phyloP scores from a whole-genome alignment of 176 grass and related monocot genomes.

The Dendrocalamus sinicus region DNA sequence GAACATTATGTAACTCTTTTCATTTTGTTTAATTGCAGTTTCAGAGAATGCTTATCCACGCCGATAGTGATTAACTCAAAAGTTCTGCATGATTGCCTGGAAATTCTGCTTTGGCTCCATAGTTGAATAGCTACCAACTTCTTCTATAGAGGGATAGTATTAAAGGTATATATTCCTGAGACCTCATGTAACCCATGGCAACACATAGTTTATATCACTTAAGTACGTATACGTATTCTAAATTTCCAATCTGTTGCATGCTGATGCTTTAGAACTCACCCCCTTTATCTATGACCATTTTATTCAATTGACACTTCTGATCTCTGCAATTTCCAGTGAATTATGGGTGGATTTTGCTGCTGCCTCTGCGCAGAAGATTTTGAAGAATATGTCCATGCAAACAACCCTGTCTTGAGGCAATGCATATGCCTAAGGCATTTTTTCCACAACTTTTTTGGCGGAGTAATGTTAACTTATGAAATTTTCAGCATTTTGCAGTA shows the following conservation, averaged over 20 bases:
- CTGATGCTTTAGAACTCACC: neutral
- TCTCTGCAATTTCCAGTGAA: conserved; percentile 31
- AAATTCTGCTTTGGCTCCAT: neutral
- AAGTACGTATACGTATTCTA: neutral
- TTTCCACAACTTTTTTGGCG: conserved; percentile 74
- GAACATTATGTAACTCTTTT: neutral
- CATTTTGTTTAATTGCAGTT: conserved; percentile 9
- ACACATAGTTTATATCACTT: neutral
- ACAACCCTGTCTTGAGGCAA: conserved; percentile 75
- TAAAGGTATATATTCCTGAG: conserved; percentile 1
- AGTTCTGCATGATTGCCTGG: neutral
- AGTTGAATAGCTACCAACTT: conserved; percentile 11
- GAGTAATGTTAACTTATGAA: conserved; percentile 57
- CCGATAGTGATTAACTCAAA: neutral
- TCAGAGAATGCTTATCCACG: neutral
- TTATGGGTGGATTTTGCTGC: conserved; percentile 85
- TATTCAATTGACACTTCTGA: conserved; percentile 29
- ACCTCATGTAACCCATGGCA: too few species aligned
- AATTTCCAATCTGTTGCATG: neutral
- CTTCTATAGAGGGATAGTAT: neutral
- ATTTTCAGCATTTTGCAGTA: conserved; percentile 9
- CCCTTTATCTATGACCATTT: neutral
- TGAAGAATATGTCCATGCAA: conserved; percentile 79
- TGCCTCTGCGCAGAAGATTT: conserved; percentile 70
- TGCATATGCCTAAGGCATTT: conserved; percentile 75